Conservation (phyloP, 352 stramenopile species). For the Aphanomyces invadans region DNA sequence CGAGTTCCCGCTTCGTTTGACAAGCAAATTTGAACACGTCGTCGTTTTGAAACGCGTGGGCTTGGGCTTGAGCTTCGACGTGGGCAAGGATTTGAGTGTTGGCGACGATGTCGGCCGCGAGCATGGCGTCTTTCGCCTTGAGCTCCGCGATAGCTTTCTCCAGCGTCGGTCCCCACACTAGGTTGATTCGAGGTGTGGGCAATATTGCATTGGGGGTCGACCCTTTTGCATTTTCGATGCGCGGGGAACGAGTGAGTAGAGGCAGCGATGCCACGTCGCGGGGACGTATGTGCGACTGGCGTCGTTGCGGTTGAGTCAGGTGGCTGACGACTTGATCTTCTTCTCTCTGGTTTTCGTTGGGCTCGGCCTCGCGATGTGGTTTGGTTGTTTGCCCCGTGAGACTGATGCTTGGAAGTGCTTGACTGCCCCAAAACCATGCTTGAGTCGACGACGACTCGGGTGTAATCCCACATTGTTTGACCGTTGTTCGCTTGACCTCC, state of each 20-base stretch:
- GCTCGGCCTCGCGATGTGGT: background rate
- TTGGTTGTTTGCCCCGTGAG: background rate
- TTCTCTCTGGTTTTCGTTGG: background rate
- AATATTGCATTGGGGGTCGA: background rate
- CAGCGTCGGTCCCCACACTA: conserved; percentile 8
- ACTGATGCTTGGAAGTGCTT: background rate
- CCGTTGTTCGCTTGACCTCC: background rate
- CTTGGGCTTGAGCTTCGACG: conserved; percentile 23
- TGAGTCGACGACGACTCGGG: background rate
- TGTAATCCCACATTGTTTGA: background rate
- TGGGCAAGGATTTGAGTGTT: conserved; percentile 16
- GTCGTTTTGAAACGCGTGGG: conserved; percentile 21
- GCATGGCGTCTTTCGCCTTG: conserved; percentile 9
- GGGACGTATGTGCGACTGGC: background rate
- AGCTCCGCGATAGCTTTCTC: conserved; percentile 5
- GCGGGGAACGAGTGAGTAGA: background rate
- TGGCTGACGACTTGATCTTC: background rate
- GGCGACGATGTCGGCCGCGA: conserved; percentile 9
- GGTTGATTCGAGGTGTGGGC: background rate
- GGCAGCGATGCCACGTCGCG: background rate
- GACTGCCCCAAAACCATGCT: conserved; percentile 21
- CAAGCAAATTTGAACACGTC: conserved; percentile 18
- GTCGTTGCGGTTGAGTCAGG: background rate
- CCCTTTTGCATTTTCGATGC: background rate
- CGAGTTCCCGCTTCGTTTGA: conserved; percentile 12